phyloP scores from a whole-genome alignment of 176 grass and related monocot species.

The Raddia distichophylla region DNA sequence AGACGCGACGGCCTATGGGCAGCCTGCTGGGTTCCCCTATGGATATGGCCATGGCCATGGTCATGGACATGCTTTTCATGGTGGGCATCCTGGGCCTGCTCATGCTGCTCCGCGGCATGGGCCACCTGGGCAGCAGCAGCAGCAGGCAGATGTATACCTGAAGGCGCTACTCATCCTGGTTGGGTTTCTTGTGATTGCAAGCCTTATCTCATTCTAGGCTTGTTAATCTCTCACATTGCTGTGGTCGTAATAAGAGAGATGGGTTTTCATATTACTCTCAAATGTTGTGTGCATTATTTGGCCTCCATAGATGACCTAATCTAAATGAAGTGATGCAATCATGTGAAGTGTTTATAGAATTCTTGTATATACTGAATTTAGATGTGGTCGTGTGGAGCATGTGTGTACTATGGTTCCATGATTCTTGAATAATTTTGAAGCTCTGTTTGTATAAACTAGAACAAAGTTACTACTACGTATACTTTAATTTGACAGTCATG shows the following conservation, averaged over 20 bases:
- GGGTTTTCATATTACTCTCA: neutral
- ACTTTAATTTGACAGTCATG: neutral
- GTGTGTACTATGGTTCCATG: conserved; percentile 25
- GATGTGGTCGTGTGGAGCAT: conserved; percentile 6
- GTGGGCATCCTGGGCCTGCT: conserved; percentile 43
- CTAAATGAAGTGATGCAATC: conserved; percentile 8
- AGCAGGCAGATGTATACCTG: conserved; percentile 84
- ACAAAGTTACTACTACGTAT: neutral
- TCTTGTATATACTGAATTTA: conserved; percentile 47
- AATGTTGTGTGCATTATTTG: conserved; percentile 31
- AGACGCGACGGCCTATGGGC: conserved; percentile 68
- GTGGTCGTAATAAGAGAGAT: conserved; percentile 34
- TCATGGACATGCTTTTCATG: conserved; percentile 67
- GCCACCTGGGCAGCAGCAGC: conserved; percentile 40
- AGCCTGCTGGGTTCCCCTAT: conserved; percentile 64
- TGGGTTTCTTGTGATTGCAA: conserved; percentile 78
- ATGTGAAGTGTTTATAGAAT: conserved; percentile 36
- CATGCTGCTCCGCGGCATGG: conserved; percentile 62
- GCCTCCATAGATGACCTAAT: neutral
- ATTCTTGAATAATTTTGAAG: conserved; percentile 36
- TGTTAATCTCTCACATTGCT: neutral
- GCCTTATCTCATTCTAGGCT: conserved; percentile 83
- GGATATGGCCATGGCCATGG: conserved; percentile 59
- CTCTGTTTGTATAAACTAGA: conserved; percentile 20
- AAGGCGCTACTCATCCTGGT: conserved; percentile 82